A percentile compares a stretch with the other conserved stretches of the same genome.
phyloP scores from a whole-genome alignment of 441 rosid species.

The Adansonia rubrostipa region DNA sequence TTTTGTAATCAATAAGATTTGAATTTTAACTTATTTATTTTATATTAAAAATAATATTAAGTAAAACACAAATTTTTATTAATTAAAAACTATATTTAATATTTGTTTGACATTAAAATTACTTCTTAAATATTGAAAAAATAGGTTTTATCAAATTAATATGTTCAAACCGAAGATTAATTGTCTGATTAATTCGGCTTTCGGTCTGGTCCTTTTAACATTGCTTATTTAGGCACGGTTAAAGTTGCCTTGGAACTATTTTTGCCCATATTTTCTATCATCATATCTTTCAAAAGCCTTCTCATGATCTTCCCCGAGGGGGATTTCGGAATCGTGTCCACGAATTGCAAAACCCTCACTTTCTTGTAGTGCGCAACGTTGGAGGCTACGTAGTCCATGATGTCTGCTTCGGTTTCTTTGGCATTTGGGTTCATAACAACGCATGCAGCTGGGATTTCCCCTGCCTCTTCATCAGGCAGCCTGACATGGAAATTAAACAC shows the following conservation, averaged over 20 bases:
- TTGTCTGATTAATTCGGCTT: no score
- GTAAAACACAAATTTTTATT: no score
- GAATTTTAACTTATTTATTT: no score
- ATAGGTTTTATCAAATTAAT: no score
- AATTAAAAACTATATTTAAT: no score
- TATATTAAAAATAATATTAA: no score
- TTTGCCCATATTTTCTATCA: constrained; percentile 39
- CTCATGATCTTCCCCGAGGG: constrained; percentile 93
- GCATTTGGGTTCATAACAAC: constrained; percentile 68
- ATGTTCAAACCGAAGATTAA: no score
- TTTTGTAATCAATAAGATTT: no score
- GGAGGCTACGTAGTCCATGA: constrained; percentile 66
- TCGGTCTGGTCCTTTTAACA: no score
- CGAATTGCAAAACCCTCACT: constrained; percentile 71
- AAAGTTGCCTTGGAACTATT: neutral
- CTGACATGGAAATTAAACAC: constrained; percentile 32
- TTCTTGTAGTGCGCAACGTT: constrained; percentile 83
- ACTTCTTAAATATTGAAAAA: no score
- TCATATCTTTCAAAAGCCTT: constrained; percentile 67
- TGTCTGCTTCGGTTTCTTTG: constrained; percentile 69
- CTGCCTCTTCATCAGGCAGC: constrained; percentile 87
- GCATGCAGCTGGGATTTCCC: constrained; percentile 90
- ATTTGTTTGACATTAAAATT: no score
- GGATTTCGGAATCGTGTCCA: constrained; percentile 85
- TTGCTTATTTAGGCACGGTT: neutral